Base-by-base conservation (phyloP, 2,329 filamentous ascomycete genomes). In the Apiospora malaysiana region DNA sequence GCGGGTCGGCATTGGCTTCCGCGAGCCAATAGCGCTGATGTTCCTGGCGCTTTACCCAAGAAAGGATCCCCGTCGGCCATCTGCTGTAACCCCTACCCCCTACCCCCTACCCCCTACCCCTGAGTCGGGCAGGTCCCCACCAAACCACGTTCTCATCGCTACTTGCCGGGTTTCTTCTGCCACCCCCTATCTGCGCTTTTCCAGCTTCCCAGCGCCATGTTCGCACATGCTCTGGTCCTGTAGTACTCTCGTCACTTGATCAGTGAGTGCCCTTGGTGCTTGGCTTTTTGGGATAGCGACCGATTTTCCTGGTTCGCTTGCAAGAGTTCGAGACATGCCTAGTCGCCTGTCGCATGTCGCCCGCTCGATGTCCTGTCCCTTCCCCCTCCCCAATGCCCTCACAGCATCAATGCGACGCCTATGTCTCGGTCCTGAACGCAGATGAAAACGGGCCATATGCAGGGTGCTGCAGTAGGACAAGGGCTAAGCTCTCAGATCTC, bases 11-110 rank as follows among this genome's bases (percentile, higher is more conserved):
- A 74, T 75, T 68, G 68, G 72, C 71, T 78, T 81, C 79, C 79
- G 81, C 79, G 78, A 73, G 65, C 83, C 83, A 85, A 85, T 84
- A 72, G 78, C n/a, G 74, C 43, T 23, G 45, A 73, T 78, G 82
- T 83, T 73, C 81, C 81, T 84, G 81, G 73, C 76, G 77, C 82
- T 82, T 81, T 76, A 69, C 81, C 77, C 27, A 56, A 49, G 46
- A 46, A 46, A 14, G 46, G 46, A 43, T 67, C 40, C 65, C 25
- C 40, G 43, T 45, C 65, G n/a, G 65, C 40, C 65, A 43, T 45
- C 65, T 32, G 21, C 65, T 21, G n/a, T n/a, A 32, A 3, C 32
- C 32, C 32, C 32, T 6, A 8, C 63, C 56, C 32, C 49, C 32
- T 63, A 32, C 32, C 32, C 32, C 32, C 32, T 6, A 8, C 63